Percentiles rank a stretch among this genome's conserved stretches.
These are phyloP conservation scores for Starmerella vitae DNA, from an alignment of 805 yeast genomes.

Conservation along the genomic window DNA sequence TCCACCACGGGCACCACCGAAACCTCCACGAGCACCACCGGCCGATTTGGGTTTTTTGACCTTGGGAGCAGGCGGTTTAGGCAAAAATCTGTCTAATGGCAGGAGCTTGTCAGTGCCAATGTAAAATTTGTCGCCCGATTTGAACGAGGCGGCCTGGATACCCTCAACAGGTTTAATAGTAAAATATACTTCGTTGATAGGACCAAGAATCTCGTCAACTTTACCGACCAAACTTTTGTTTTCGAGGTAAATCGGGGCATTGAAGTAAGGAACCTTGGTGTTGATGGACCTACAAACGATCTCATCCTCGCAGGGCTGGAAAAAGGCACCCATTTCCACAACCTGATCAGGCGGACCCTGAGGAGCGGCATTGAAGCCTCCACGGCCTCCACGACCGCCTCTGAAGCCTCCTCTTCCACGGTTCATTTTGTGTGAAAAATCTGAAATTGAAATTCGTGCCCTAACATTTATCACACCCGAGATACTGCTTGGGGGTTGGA, in stretches of 20 bases:
- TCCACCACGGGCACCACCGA: slow-evolving; percentile 35
- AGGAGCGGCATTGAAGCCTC: slow-evolving; percentile 58
- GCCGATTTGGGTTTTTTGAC: slow-evolving; percentile 47
- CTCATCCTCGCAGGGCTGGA: slow-evolving; percentile 93
- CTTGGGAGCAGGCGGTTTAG: slow-evolving; percentile 50
- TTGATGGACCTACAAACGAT: slow-evolving; percentile 92
- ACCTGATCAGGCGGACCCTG: slow-evolving; percentile 96
- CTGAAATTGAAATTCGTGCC: too few species aligned
- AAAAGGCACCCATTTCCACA: slow-evolving; percentile 85
- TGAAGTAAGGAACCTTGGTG: slow-evolving; percentile 90
- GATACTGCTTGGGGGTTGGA: neutral
- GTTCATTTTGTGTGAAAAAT: slow-evolving; percentile 34
- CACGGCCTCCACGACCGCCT: slow-evolving; percentile 55
- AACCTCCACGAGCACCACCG: slow-evolving; percentile 56
- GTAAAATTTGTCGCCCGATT: slow-evolving; percentile 89
- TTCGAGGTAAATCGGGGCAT: slow-evolving; percentile 94
- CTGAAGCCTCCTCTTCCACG: slow-evolving; percentile 52
- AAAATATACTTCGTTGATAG: slow-evolving; percentile 93
- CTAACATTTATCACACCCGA: neutral
- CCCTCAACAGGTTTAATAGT: slow-evolving; percentile 95
- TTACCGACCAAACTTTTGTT: slow-evolving; percentile 94
- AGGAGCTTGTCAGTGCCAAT: slow-evolving; percentile 90
- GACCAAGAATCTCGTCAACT: slow-evolving; percentile 96
- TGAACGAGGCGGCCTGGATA: slow-evolving; percentile 84
- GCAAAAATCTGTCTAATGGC: slow-evolving; percentile 92